Evolutionary conservation across 1,284 basidiomycete species (phyloP).

Genomic region (Schizopora paradoxa): DNA sequence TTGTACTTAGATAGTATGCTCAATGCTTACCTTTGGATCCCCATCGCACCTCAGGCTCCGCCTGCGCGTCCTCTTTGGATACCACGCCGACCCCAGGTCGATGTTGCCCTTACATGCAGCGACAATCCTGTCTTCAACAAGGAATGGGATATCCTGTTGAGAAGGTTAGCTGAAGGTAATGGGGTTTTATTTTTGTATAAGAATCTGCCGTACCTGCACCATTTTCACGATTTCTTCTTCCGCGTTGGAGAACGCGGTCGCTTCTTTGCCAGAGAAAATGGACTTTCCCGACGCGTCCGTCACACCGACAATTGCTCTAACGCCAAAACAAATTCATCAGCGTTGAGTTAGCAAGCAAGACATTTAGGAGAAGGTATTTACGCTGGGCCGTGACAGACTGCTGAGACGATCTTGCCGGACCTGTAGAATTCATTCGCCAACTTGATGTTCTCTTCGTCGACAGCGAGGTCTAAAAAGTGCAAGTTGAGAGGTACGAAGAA

Average conservation of each 20-base stretch:
- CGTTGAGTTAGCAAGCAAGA: not conserved
- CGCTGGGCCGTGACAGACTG: constrained; percentile 76
- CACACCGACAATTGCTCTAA: constrained; percentile 44
- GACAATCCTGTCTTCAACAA: constrained; percentile 58
- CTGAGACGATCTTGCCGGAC: constrained; percentile 49
- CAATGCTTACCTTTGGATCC: too few species aligned
- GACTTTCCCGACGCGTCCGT: constrained; percentile 51
- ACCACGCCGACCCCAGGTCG: too few species aligned
- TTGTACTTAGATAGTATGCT: too few species aligned
- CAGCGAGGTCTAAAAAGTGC: constrained; percentile 64
- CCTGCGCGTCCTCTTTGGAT: too few species aligned
- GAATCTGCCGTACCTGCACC: constrained; percentile 30
- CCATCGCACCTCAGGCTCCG: too few species aligned
- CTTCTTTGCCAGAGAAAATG: constrained; percentile 56
- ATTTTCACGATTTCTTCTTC: constrained; percentile 55
- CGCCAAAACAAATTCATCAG: constrained; percentile 17
- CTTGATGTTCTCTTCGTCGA: constrained; percentile 51
- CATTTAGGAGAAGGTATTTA: constrained; percentile 20
- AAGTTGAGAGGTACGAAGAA: too few species aligned
- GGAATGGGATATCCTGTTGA: constrained; percentile 53
- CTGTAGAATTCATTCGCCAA: constrained; percentile 63
- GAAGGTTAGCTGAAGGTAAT: not conserved
- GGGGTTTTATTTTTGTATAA: too few species aligned
- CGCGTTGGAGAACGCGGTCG: constrained; percentile 67
- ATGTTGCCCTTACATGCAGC: too few species aligned